Base-by-base conservation (phyloP, 805 yeast species). In the Groenewaldozyma salmanticensis region DNA sequence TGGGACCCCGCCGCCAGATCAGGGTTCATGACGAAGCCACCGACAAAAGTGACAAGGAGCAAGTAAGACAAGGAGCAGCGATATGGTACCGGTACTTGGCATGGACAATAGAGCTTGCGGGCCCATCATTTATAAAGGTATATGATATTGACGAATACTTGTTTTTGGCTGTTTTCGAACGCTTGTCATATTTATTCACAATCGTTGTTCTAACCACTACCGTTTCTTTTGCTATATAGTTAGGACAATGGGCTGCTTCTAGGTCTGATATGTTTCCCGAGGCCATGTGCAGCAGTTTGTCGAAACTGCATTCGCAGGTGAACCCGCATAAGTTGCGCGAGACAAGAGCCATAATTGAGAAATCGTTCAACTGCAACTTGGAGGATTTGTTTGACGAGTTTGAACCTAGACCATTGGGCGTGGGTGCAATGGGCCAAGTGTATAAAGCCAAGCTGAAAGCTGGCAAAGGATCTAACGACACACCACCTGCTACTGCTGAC, bases 211-310 rank as follows among this genome's bases (percentile, higher is more conserved):
- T 29, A 9, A 82, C 57, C 20, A 6, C 42, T 82, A 85, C 41
- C 3, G 3, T 19, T 34, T 19, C 27, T 34, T 22, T 17, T 5
- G 7, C 34, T 24, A 24, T 13, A 31, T 29, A 48, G 60, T 71
- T 92, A 43, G 98, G 97, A 3, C 99, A 92, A 65, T 92, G 99
- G 99, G 98, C 98, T 0, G 96, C 96, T 2, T 82, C 95, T 7
- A 74, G 99, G 60, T 84, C 94, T 0, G 99, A 92, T 61, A 81
- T 92, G 27, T 90, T 92, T 62, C 81, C 95, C 2, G 66, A 64
- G 36, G 83, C 73, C 32, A 62, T 90, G 60, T 90, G 97, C 58
- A 73, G 74, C 18, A 87, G 83, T 54, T 63, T 92, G 51, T 74
- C 84, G 6, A 64, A 72, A 19, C 64, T 92, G 42, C 99, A 92